These are phyloP conservation scores for Rhodotorula babjevae DNA, from an alignment of 768 basidiomycete genomes.

Conservation along the genomic window DNA sequence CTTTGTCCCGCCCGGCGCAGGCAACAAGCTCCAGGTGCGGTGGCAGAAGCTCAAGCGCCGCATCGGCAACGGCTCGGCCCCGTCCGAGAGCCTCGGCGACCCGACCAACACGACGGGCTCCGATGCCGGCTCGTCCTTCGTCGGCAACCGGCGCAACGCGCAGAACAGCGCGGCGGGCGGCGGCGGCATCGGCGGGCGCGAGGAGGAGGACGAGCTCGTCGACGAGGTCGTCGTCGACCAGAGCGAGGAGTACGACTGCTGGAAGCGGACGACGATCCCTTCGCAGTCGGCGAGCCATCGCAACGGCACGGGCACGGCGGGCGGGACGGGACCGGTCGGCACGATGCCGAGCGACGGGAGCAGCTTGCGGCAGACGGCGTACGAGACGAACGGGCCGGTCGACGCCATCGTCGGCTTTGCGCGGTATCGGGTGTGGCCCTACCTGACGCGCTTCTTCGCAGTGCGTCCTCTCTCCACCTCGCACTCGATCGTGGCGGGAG, in stretches of 20 bases:
- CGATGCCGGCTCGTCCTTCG: slow-evolving; percentile 20
- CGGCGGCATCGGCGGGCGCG: slow-evolving; percentile 21
- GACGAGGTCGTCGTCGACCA: slow-evolving; percentile 74
- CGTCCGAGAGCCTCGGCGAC: slow-evolving; percentile 43
- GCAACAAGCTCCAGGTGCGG: slow-evolving; percentile 43
- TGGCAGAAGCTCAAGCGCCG: slow-evolving; percentile 58
- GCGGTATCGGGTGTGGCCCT: slow-evolving; percentile 23
- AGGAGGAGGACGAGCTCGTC: slow-evolving; percentile 37
- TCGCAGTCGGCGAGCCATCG: slow-evolving; percentile 54
- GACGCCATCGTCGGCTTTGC: slow-evolving; percentile 19
- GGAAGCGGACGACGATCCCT: slow-evolving; percentile 53
- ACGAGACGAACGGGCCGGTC: slow-evolving; percentile 24
- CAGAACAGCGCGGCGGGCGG: slow-evolving; percentile 42
- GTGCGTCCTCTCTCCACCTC: neutral
- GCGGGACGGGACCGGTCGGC: slow-evolving; percentile 40
- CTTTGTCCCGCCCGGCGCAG: slow-evolving; percentile 24
- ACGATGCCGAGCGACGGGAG: slow-evolving; percentile 29
- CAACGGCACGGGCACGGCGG: slow-evolving; percentile 48
- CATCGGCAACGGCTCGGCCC: slow-evolving; percentile 57
- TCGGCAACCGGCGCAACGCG: slow-evolving; percentile 39
- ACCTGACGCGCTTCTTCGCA: slow-evolving; percentile 21
- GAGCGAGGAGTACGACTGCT: slow-evolving; percentile 46
- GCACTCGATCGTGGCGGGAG: slow-evolving; percentile 51
- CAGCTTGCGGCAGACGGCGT: slow-evolving; percentile 22
- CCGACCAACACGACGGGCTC: slow-evolving; percentile 31